These are phyloP conservation scores for Phytophthora brassicae DNA, from an alignment of 352 stramenopile species.

Conservation along the genomic window DNA sequence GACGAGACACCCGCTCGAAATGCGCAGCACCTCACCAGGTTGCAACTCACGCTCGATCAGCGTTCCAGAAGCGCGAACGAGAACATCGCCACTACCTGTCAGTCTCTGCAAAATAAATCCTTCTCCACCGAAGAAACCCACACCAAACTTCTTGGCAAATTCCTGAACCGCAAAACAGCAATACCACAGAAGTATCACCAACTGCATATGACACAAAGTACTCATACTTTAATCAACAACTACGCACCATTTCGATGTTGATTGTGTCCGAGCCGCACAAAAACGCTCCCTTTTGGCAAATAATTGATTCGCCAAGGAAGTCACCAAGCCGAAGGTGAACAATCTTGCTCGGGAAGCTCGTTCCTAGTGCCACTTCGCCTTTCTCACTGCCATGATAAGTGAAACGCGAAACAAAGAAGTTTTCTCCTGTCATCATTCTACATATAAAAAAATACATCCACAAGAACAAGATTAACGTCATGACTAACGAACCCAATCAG, in stretches of 20 bases:
- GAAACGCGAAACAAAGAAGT: slow-evolving; percentile 81
- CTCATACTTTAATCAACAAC: background rate
- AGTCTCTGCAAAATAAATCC: slow-evolving; percentile 94
- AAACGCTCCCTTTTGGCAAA: slow-evolving; percentile 93
- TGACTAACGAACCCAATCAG: no score
- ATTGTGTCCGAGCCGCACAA: slow-evolving; percentile 91
- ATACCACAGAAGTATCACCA: background rate
- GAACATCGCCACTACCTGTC: slow-evolving; percentile 88
- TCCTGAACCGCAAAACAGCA: slow-evolving; percentile 42
- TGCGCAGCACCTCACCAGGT: slow-evolving; percentile 88
- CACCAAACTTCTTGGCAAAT: slow-evolving; percentile 88
- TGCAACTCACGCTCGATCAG: slow-evolving; percentile 87
- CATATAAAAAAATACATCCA: background rate
- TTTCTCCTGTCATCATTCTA: slow-evolving; percentile 79
- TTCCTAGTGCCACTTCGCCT: slow-evolving; percentile 89
- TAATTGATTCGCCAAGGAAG: slow-evolving; percentile 83
- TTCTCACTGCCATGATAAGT: slow-evolving; percentile 59
- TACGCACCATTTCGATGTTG: slow-evolving; percentile 88
- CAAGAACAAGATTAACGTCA: background rate
- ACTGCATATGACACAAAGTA: background rate
- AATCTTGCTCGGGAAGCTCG: slow-evolving; percentile 90
- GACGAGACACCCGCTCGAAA: slow-evolving; percentile 92
- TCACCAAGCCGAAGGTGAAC: slow-evolving; percentile 85
- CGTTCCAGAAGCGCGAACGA: slow-evolving; percentile 90
- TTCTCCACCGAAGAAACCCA: slow-evolving; percentile 94